These are phyloP conservation scores for Leccinum fibrillosum DNA, from an alignment of 768 basidiomycete species.

Conservation along the genomic window DNA sequence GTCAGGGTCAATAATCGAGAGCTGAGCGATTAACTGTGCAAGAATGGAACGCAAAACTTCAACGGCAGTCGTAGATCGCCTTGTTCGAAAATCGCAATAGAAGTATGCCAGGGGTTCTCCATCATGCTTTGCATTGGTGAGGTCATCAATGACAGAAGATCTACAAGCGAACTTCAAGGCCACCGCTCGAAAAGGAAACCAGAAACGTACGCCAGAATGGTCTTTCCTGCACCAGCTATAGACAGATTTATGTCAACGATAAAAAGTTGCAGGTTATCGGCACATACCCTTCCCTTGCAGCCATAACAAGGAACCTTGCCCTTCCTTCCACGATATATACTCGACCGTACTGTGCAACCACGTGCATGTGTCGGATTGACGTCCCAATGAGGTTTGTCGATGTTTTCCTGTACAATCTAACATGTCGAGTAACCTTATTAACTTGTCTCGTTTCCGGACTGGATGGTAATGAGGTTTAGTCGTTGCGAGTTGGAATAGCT, in stretches of 20 bases:
- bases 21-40: constrained; percentile 4
- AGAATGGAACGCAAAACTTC: constrained; percentile 21
- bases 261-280: background rate
- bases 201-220: background rate
- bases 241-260: background rate
- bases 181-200: too few relatives aligned
- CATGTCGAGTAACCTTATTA: too few relatives aligned
- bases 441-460: background rate
- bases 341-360: too few relatives aligned
- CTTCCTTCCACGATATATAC: too few relatives aligned
- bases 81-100: constrained; percentile 21
- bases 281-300: constrained; percentile 15
- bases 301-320: constrained; percentile 6
- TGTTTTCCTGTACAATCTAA: too few relatives aligned
- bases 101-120: constrained; percentile 8
- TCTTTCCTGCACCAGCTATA: background rate
- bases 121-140: background rate
- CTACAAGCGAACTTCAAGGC: background rate
- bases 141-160: background rate
- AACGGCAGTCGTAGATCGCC: constrained; percentile 4
- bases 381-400: too few relatives aligned
- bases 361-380: too few relatives aligned
- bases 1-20: background rate
- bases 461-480: background rate
- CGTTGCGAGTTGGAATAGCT: too few relatives aligned